A percentile compares a stretch with the other conserved stretches of the same genome.
Evolutionary conservation across 805 yeast genomes (phyloP).

Genomic region (Torulaspora gathmanii): DNA sequence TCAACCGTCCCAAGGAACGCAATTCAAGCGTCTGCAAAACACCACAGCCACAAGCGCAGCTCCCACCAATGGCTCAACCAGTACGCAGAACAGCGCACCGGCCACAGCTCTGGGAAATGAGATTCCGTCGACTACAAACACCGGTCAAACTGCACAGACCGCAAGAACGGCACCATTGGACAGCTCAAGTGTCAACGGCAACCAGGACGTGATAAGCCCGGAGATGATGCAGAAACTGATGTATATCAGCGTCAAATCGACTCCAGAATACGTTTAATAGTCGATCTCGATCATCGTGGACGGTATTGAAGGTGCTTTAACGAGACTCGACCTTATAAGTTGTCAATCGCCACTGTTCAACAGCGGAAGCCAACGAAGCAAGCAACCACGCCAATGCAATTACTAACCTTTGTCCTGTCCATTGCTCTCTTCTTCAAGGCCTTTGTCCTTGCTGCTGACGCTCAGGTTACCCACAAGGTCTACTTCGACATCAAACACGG

Average conservation of each 20-base stretch:
- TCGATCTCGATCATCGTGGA: conserved; percentile 2
- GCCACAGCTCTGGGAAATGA: conserved; percentile 12
- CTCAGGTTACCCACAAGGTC: conserved; percentile 65
- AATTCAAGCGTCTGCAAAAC: conserved; percentile 18
- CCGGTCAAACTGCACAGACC: conserved; percentile 15
- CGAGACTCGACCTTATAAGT: background rate
- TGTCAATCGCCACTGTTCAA: background rate
- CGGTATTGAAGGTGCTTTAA: background rate
- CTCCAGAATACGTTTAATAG: conserved; percentile 30
- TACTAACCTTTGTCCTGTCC: conserved; percentile 15
- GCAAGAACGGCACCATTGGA: conserved; percentile 15
- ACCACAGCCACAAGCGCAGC: conserved; percentile 3
- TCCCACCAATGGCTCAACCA: conserved; percentile 7
- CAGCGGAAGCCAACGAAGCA: conserved; percentile 1
- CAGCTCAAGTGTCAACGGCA: conserved; percentile 4
- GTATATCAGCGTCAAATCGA: conserved; percentile 32
- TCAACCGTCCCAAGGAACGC: conserved; percentile 55
- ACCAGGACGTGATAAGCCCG: conserved; percentile 20
- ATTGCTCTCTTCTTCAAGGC: conserved; percentile 14
- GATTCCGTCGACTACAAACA: conserved; percentile 10
- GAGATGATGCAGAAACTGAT: conserved; percentile 34
- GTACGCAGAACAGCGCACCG: conserved; percentile 14
- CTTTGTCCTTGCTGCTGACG: conserved; percentile 26
- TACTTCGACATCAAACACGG: conserved; percentile 84
- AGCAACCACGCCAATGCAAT: conserved; percentile 11